A percentile compares a stretch with the other conserved stretches of the same genome.
phyloP scores from a whole-genome alignment of 1,284 basidiomycete genomes.

The Puccinia novopanici region DNA sequence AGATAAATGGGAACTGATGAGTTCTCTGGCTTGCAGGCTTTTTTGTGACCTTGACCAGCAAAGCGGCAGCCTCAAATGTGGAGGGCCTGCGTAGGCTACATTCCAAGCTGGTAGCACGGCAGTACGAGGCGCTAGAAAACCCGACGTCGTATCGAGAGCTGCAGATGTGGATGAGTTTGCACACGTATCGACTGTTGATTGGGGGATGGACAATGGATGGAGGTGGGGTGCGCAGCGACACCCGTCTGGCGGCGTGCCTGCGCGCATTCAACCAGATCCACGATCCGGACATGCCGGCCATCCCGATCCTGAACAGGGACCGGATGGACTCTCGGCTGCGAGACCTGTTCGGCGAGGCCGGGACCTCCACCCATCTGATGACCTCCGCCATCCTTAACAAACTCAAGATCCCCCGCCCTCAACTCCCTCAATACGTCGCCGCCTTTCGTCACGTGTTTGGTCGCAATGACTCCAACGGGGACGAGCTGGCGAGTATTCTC shows the following conservation, averaged over 20 bases:
- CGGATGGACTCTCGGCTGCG: not conserved
- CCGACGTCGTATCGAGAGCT: not conserved
- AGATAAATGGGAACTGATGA: not conserved
- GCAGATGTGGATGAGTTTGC: constrained; percentile 16
- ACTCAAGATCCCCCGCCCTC: not conserved
- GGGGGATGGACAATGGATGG: not conserved
- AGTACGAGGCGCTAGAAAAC: constrained; percentile 13
- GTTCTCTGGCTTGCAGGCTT: not conserved
- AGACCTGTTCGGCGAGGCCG: not conserved
- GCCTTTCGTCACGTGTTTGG: not conserved
- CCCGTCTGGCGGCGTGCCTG: not conserved
- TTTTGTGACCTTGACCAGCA: constrained; percentile 24
- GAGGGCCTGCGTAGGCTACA: not conserved
- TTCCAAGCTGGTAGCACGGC: not conserved
- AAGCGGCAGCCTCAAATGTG: not conserved
- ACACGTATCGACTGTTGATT: constrained; percentile 25
- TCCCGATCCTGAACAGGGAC: not conserved
- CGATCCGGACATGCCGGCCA: constrained; percentile 7
- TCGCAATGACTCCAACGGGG: not conserved
- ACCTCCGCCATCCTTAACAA: not conserved
- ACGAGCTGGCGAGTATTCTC: not conserved
- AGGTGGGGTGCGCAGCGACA: not conserved
- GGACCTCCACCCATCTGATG: not conserved
- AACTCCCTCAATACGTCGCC: not conserved
- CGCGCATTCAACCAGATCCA: constrained; percentile 23